Conservation (phyloP, 2,329 filamentous ascomycete genomes). For the Chaetomium sp. region DNA sequence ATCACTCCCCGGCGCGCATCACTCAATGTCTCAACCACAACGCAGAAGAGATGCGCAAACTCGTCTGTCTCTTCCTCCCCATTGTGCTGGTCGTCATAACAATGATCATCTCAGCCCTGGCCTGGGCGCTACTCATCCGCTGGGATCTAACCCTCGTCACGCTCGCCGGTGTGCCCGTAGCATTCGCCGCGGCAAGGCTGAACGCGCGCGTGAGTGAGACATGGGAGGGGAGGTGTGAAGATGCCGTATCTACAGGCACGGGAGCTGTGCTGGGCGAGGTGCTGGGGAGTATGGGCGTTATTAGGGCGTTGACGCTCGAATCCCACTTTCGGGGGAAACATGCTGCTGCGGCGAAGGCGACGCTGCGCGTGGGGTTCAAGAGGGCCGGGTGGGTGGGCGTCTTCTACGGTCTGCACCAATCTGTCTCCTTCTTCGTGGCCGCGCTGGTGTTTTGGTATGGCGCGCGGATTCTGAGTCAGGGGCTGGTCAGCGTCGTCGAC, state of each 20-base stretch:
- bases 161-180: slow-evolving; percentile 59
- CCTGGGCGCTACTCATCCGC: slow-evolving; percentile 67
- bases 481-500: slow-evolving; percentile 42
- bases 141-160: slow-evolving; percentile 80
- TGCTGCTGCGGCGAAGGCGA: slow-evolving; percentile 39
- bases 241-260: slow-evolving; percentile 49
- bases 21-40: slow-evolving; percentile 70
- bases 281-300: slow-evolving; percentile 70
- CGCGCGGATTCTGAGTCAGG: slow-evolving; percentile 53
- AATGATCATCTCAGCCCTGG: slow-evolving; percentile 62
- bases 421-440: slow-evolving; percentile 62
- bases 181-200: slow-evolving; percentile 58
- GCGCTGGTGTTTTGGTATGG: slow-evolving; percentile 84
- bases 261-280: slow-evolving; percentile 65
- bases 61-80: slow-evolving; percentile 72
- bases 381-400: slow-evolving; percentile 62
- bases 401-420: slow-evolving; percentile 73
- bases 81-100: slow-evolving; percentile 58
- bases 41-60: slow-evolving; percentile 79
- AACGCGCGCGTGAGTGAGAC: slow-evolving; percentile 59
- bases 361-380: slow-evolving; percentile 56
- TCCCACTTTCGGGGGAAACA: slow-evolving; percentile 62
- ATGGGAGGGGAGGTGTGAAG: slow-evolving; percentile 66
- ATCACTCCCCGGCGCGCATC: slow-evolving; percentile 58
- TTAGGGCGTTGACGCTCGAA: slow-evolving; percentile 70